phyloP scores from a whole-genome alignment of 2,329 filamentous ascomycete genomes.

The Hypoxylon sp. region DNA sequence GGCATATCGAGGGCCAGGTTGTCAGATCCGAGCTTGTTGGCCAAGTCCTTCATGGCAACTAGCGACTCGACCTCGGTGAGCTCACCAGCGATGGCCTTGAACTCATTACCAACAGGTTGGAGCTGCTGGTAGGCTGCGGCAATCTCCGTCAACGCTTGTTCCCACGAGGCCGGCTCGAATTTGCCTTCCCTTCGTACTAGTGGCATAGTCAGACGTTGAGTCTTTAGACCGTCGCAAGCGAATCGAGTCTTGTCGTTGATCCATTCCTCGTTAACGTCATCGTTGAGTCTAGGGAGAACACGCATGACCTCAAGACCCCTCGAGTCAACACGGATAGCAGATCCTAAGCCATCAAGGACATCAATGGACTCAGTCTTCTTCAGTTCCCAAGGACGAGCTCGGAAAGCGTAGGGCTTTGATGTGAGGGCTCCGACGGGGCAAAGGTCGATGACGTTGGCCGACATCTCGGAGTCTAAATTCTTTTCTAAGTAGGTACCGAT shows the following conservation, averaged over 20 bases:
- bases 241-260: slow-evolving; percentile 99
- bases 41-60: slow-evolving; percentile 96
- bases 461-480: slow-evolving; percentile 93
- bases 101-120: slow-evolving; percentile 89
- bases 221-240: slow-evolving; percentile 96
- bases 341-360: slow-evolving; percentile 91
- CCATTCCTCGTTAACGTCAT: slow-evolving; percentile 99
- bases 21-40: slow-evolving; percentile 96
- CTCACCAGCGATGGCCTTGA: slow-evolving; percentile 94
- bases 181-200: slow-evolving; percentile 89
- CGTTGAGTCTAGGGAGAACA: slow-evolving; percentile 91
- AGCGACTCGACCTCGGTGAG: slow-evolving; percentile 93
- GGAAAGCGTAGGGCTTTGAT: slow-evolving; percentile 98
- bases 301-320: slow-evolving; percentile 97
- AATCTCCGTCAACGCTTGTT: slow-evolving; percentile 93
- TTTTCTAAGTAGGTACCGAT: slow-evolving; percentile 98
- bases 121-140: slow-evolving; percentile 83
- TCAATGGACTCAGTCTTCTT: slow-evolving; percentile 97
- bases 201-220: slow-evolving; percentile 93
- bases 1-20: slow-evolving; percentile 95
- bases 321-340: slow-evolving; percentile 93
- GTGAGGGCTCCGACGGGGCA: slow-evolving; percentile 97
- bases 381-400: slow-evolving; percentile 95
- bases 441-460: slow-evolving; percentile 96
- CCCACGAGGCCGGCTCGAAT: slow-evolving; percentile 94